Evolutionary conservation across 2,329 filamentous ascomycete genomes (phyloP).

Genomic region (Colletotrichum limetticola): DNA sequence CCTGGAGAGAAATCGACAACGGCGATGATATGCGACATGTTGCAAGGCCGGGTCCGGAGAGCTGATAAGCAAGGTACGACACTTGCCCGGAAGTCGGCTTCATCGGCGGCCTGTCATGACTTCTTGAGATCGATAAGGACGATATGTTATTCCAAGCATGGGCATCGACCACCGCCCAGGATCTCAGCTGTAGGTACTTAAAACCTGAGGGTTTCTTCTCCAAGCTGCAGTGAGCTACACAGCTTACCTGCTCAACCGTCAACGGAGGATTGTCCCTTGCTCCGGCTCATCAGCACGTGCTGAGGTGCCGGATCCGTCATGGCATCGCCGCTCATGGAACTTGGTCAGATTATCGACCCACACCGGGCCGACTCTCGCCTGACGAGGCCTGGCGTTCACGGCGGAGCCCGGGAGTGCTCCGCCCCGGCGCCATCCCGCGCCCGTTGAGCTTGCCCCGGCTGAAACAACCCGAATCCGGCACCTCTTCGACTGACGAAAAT

Average conservation of each 20-base stretch:
- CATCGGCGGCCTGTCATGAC: neutral
- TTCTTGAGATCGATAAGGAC: neutral
- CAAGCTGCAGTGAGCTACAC: neutral
- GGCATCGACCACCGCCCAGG: neutral
- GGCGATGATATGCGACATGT: neutral
- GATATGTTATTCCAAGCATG: neutral
- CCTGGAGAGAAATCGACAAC: neutral
- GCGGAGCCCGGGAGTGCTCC: conserved; percentile 20
- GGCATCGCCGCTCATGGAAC: neutral
- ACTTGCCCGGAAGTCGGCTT: neutral
- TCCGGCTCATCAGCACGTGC: neutral
- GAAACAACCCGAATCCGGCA: neutral
- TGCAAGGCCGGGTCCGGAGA: neutral
- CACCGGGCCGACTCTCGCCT: conserved; percentile 10
- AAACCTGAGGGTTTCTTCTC: neutral
- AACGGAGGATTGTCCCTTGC: neutral
- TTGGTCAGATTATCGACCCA: neutral
- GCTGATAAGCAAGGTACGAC: conserved; percentile 3
- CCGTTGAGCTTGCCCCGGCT: neutral
- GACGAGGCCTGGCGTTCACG: neutral
- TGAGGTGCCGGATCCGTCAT: neutral
- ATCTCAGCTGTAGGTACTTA: neutral
- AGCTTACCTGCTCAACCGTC: neutral
- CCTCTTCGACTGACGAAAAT: neutral
- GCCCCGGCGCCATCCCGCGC: conserved; percentile 1